Base-by-base conservation (phyloP, 805 yeast genomes). In the Naumovozyma baii region DNA sequence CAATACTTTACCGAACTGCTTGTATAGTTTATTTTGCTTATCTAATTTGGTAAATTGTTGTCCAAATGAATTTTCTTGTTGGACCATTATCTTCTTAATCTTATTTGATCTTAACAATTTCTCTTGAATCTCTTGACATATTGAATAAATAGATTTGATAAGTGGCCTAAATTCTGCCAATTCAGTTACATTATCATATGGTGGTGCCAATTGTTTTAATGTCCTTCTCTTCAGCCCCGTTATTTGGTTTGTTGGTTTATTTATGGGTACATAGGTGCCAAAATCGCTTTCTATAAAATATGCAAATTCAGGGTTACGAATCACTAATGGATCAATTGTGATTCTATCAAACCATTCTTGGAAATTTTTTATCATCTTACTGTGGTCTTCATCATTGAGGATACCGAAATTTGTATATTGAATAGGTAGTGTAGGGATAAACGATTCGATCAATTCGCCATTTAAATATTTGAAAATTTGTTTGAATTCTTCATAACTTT, bases 301-400 rank as follows among this genome's bases (percentile, higher is more conserved):
- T 2, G 84, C 80, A 55, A 92, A 74, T 59, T 92, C 98, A 50
- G 86, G 95, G 59, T 86, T 94, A 15, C 87, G 70, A 10, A 84
- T 72, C 36, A 92, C 63, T n/a, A 90, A 72, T 8, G 95, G 94
- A 53, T 85, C 86, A 2, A 62, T 42, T 3, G 80, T 64, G 8
- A 92, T 68, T 37, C 94, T 67, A 51, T 80, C 74, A 48, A 92
- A 80, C 98, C 98, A 92, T 45, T 69, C 74, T 59, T 90, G 97
- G 63, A 88, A 71, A 36, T 73, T 72, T 13, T 50, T 49, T 36
- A 70, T 63, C 31, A 85, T 67, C 40, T 76, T 74, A 39, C 67
- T 66, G 37, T 69, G 70, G 52, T 85, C 94, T 46, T 90, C 96
- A 20, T 82, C 82, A 34, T 88, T 83, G 39, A 83, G 83, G n/a